A percentile compares a stretch with the other conserved stretches of the same genome.
Evolutionary conservation across 306 rosid genomes (phyloP).

Genomic region (Parietaria judaica): DNA sequence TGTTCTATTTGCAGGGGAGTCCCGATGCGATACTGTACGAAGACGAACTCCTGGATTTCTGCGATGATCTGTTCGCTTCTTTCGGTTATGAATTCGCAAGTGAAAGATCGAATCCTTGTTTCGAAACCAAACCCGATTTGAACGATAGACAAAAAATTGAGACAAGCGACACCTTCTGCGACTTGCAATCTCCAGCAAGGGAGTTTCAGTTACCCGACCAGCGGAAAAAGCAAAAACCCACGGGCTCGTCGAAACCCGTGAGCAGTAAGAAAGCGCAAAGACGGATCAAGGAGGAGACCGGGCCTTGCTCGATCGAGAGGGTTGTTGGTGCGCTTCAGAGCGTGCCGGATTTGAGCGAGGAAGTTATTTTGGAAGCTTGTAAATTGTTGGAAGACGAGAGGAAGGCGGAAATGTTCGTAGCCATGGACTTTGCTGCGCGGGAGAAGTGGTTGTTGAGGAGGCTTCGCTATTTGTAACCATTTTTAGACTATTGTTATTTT

Average conservation of each 20-base stretch:
- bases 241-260: slow-evolving; percentile 20
- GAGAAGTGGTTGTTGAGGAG: slow-evolving; percentile 40
- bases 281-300: slow-evolving; percentile 17
- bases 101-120: background rate
- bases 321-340: slow-evolving; percentile 49
- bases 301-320: slow-evolving; percentile 36
- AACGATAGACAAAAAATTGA: slow-evolving; percentile 5
- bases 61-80: slow-evolving; percentile 22
- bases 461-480: slow-evolving; percentile 21
- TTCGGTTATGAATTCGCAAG: slow-evolving; percentile 13
- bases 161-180: slow-evolving; percentile 2
- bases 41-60: slow-evolving; percentile 24
- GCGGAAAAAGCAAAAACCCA: slow-evolving; percentile 26
- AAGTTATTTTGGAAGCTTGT: slow-evolving; percentile 51
- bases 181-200: slow-evolving; percentile 22
- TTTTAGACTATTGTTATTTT: background rate
- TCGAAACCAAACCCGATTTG: background rate
- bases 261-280: slow-evolving; percentile 19
- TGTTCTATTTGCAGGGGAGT: slow-evolving; percentile 26
- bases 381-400: slow-evolving; percentile 45
- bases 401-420: slow-evolving; percentile 44
- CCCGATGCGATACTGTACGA: slow-evolving; percentile 17
- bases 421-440: slow-evolving; percentile 42
- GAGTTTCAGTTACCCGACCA: slow-evolving; percentile 12
- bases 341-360: slow-evolving; percentile 43